These are phyloP conservation scores for Raddia distichophylla DNA, from an alignment of 176 grass and related monocot genomes.

Conservation along the genomic window DNA sequence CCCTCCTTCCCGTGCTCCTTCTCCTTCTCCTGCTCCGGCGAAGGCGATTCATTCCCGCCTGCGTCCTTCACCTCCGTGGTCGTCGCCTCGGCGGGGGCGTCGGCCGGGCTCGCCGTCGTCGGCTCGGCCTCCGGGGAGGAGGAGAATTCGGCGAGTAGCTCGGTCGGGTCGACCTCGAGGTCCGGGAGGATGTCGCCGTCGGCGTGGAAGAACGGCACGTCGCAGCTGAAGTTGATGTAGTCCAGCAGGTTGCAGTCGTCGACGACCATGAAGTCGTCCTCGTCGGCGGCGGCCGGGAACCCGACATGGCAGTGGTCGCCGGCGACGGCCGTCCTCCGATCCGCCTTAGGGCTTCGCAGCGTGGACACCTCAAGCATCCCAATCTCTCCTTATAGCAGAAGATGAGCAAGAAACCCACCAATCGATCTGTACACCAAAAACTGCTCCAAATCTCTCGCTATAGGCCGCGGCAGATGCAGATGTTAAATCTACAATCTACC, in stretches of 20 bases:
- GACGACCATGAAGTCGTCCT: slow-evolving; percentile 41
- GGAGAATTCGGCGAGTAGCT: slow-evolving; percentile 78
- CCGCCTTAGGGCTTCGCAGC: slow-evolving; percentile 59
- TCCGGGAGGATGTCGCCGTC: slow-evolving; percentile 80
- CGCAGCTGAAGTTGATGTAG: slow-evolving; percentile 87
- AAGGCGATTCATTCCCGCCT: neutral
- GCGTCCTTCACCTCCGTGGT: neutral
- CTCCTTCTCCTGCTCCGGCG: neutral
- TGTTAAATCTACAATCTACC: neutral
- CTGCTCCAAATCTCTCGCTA: slow-evolving; percentile 15
- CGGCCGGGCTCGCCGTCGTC: neutral
- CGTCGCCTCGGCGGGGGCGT: neutral
- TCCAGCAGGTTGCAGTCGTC: slow-evolving; percentile 51
- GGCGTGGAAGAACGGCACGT: slow-evolving; percentile 52
- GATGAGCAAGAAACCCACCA: neutral
- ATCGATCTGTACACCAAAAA: neutral
- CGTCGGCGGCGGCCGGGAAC: slow-evolving; percentile 32
- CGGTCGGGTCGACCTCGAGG: slow-evolving; percentile 85
- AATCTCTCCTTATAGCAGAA: neutral
- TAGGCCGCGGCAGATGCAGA: neutral
- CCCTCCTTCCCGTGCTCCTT: neutral
- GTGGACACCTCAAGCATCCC: slow-evolving; percentile 81
- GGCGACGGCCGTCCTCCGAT: neutral
- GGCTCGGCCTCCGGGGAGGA: neutral
- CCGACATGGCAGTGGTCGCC: slow-evolving; percentile 36